Evolutionary conservation across 305 asterid species (phyloP).

Genomic region (Rubia tinctorum): DNA sequence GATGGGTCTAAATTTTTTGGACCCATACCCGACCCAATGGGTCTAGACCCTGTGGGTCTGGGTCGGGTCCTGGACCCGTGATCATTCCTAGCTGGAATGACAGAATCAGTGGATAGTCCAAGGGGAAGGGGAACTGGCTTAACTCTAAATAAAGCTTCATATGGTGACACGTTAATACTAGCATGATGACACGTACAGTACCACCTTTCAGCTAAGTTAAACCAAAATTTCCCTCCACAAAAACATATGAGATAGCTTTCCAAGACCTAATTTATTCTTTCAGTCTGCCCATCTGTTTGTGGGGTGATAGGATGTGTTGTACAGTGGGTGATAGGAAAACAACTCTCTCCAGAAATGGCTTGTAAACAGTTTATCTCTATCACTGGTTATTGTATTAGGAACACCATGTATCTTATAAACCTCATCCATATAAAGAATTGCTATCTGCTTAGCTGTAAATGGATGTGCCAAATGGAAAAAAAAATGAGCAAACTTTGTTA

Average conservation of each 20-base stretch:
- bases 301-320: not conserved
- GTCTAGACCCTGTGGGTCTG: no score
- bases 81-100: not conserved
- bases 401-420: no score
- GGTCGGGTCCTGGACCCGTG: no score
- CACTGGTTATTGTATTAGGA: not conserved
- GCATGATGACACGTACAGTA: not conserved
- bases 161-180: no score
- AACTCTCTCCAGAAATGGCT: not conserved
- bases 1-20: no score
- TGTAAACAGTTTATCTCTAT: not conserved
- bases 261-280: not conserved
- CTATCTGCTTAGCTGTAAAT: not conserved
- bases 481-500: conserved; percentile 9
- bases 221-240: fast-evolving
- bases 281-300: not conserved
- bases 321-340: not conserved
- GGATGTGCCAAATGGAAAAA: not conserved
- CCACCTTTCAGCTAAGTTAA: not conserved
- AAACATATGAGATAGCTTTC: not conserved
- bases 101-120: not conserved
- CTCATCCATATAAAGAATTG: not conserved
- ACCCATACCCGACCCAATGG: no score
- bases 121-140: not conserved
- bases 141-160: not conserved